These are phyloP conservation scores for Pelargonium hybrid DNA, from an alignment of 441 rosid genomes.

Conservation along the genomic window DNA sequence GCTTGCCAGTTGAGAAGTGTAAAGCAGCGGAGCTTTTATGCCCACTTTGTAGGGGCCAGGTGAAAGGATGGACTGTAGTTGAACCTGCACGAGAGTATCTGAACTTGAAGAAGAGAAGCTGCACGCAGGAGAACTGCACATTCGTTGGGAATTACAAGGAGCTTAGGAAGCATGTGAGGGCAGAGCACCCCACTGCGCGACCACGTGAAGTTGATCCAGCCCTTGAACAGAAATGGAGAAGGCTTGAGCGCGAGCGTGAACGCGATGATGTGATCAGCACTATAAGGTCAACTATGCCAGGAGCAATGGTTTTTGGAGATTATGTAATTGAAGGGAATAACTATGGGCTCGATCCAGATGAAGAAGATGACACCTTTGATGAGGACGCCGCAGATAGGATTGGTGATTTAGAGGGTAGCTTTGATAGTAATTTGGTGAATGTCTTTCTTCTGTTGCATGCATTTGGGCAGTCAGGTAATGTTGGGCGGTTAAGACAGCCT, in stretches of 20 bases:
- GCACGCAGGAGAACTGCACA: slow-evolving; percentile 90
- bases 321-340: slow-evolving; percentile 61
- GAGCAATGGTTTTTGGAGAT: slow-evolving; percentile 78
- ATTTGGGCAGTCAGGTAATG: slow-evolving; percentile 13
- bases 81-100: slow-evolving; percentile 72
- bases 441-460: slow-evolving; percentile 17
- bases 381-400: neutral
- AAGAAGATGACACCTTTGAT: slow-evolving; percentile 17
- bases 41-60: slow-evolving; percentile 94
- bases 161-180: slow-evolving; percentile 82
- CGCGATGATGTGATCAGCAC: slow-evolving; percentile 66
- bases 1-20: slow-evolving; percentile 36
- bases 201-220: slow-evolving; percentile 76
- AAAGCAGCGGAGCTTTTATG: slow-evolving; percentile 60
- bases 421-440: slow-evolving; percentile 12
- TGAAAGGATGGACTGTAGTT: slow-evolving; percentile 96
- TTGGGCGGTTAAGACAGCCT: slow-evolving; percentile 2
- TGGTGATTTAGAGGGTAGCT: slow-evolving; percentile 8
- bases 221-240: slow-evolving; percentile 76
- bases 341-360: slow-evolving; percentile 34
- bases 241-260: slow-evolving; percentile 68
- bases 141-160: slow-evolving; percentile 71
- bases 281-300: slow-evolving; percentile 78
- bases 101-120: slow-evolving; percentile 64
- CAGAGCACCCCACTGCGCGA: slow-evolving; percentile 60